Evolutionary conservation across 371 early-diverging fungal species (phyloP).

Genomic region (Mucor racemosus): DNA sequence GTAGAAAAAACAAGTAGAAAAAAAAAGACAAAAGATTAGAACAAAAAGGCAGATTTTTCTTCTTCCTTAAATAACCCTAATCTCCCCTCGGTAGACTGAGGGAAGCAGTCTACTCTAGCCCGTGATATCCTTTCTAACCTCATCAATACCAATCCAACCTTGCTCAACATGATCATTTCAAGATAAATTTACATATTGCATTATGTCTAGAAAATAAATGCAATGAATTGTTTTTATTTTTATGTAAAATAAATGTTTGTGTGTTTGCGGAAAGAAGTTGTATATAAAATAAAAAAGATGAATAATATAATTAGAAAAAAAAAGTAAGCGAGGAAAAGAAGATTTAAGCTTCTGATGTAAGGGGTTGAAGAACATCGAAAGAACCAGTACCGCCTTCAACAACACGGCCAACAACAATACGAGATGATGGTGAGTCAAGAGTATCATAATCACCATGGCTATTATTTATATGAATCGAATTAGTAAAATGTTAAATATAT

Average conservation of each 20-base stretch:
- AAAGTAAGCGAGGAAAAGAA: neutral
- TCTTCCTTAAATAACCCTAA: no score
- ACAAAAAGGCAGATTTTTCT: no score
- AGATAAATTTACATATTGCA: constrained; percentile 5
- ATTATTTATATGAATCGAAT: constrained; percentile 1
- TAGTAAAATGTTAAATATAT: neutral
- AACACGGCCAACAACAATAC: constrained; percentile 93
- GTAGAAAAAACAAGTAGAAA: no score
- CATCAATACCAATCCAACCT: no score
- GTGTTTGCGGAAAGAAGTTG: constrained; percentile 2
- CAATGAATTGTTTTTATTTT: constrained; percentile 6
- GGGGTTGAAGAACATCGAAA: constrained; percentile 85
- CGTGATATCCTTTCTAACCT: no score
- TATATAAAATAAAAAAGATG: constrained; percentile 4
- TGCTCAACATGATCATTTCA: no score
- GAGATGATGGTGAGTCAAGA: constrained; percentile 88
- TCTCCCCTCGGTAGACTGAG: no score
- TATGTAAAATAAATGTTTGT: constrained; percentile 4
- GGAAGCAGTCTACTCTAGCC: no score
- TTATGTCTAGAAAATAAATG: constrained; percentile 14
- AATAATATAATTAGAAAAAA: constrained; percentile 11
- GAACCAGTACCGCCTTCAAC: constrained; percentile 95
- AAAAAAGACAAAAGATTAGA: no score
- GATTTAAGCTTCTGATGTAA: constrained; percentile 30
- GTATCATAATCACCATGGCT: constrained; percentile 87